Evolutionary conservation across 208 protist genomes (phyloP).

Genomic region (Crithidia expoeki): DNA sequence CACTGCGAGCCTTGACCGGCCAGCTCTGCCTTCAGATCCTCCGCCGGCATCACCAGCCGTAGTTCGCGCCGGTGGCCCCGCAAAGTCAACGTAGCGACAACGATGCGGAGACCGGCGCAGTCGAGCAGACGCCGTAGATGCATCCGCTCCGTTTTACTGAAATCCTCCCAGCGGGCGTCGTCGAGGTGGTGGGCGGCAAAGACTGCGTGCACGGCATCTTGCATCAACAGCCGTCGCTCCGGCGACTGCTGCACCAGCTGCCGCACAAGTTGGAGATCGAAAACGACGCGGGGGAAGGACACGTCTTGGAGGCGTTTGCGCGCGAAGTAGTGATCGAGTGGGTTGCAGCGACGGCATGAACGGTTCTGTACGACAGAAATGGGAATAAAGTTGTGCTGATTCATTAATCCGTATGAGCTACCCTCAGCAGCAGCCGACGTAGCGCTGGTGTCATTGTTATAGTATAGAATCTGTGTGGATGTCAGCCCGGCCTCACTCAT

Average conservation of each 20-base stretch:
- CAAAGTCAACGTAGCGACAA: conserved; percentile 34
- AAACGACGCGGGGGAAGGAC: conserved; percentile 38
- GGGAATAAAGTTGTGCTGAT: too few species aligned
- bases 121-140: conserved; percentile 41
- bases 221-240: conserved; percentile 59
- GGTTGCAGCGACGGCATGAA: conserved; percentile 21
- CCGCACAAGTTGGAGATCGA: conserved; percentile 54
- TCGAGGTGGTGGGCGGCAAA: conserved; percentile 50
- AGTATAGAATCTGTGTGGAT: neutral
- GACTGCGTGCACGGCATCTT: conserved; percentile 74
- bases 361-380: conserved; percentile 10
- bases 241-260: conserved; percentile 61
- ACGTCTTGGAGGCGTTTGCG: conserved; percentile 36
- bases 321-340: conserved; percentile 66
- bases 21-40: conserved; percentile 28
- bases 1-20: neutral
- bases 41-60: conserved; percentile 50
- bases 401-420: neutral
- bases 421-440: neutral
- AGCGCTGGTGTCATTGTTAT: neutral
- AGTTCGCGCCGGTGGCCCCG: conserved; percentile 34
- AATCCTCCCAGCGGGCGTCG: conserved; percentile 20
- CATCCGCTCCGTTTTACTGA: conserved; percentile 21
- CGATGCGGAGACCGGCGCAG: conserved; percentile 53
- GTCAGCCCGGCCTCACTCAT: neutral